Conservation (phyloP, 192 early-diverging fungal species). For the Umbelopsis sp. region DNA sequence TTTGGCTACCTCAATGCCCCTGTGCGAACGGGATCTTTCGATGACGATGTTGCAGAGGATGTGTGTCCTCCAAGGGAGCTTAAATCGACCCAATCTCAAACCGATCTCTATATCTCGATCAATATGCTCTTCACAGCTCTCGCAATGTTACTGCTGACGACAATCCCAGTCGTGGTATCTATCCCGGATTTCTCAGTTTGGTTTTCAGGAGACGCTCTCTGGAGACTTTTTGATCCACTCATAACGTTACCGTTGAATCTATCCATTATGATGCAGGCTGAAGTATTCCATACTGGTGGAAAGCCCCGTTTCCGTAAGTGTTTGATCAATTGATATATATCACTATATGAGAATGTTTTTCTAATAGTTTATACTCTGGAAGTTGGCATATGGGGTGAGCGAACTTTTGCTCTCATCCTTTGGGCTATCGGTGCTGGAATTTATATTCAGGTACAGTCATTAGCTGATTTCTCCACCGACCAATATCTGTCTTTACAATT, state of each 20-base stretch:
- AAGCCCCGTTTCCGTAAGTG: slow-evolving; percentile 34
- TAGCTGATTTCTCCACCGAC: neutral
- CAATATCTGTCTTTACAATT: neutral
- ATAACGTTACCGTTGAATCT: slow-evolving; percentile 37
- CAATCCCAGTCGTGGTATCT: slow-evolving; percentile 28
- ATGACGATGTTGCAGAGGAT: neutral
- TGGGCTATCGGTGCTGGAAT: slow-evolving; percentile 35
- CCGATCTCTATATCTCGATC: neutral
- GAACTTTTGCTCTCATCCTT: slow-evolving; percentile 26
- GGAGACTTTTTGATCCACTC: slow-evolving; percentile 37
- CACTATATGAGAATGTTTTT: neutral
- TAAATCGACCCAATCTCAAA: neutral
- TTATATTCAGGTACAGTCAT: slow-evolving; percentile 27
- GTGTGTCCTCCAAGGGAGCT: neutral
- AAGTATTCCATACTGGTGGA: slow-evolving; percentile 25
- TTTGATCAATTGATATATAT: neutral
- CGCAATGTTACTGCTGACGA: slow-evolving; percentile 31
- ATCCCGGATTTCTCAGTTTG: slow-evolving; percentile 29
- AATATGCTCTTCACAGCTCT: slow-evolving; percentile 23
- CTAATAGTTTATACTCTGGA: neutral
- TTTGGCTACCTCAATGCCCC: neutral
- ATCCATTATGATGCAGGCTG: slow-evolving; percentile 31
- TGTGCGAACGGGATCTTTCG: neutral
- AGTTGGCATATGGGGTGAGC: slow-evolving; percentile 34
- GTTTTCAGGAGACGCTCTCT: slow-evolving; percentile 38